These are phyloP conservation scores for Globisporangium paddicum DNA, from an alignment of 352 stramenopile species.

Conservation along the genomic window DNA sequence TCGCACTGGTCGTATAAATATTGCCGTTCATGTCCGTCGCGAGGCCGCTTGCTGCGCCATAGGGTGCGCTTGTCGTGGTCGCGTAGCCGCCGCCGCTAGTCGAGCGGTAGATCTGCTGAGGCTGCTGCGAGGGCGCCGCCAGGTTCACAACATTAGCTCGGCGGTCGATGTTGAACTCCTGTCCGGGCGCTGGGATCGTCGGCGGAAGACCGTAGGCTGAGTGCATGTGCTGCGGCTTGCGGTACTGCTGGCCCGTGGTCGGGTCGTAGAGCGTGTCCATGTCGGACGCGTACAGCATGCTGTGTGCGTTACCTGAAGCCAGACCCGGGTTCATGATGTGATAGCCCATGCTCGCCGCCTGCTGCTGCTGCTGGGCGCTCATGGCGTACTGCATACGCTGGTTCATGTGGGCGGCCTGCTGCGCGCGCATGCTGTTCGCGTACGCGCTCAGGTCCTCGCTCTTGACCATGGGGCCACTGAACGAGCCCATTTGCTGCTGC, in stretches of 20 bases:
- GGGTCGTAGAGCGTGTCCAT: slow-evolving; percentile 46
- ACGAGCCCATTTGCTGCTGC: slow-evolving; percentile 12
- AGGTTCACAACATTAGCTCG: slow-evolving; percentile 39
- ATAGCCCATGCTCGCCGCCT: slow-evolving; percentile 16
- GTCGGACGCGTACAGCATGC: slow-evolving; percentile 42
- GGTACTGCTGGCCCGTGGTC: slow-evolving; percentile 46
- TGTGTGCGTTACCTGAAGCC: slow-evolving; percentile 1
- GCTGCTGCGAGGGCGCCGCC: slow-evolving; percentile 12
- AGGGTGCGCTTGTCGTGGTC: slow-evolving; percentile 2
- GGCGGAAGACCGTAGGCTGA: slow-evolving; percentile 33
- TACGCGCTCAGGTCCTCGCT: slow-evolving; percentile 61
- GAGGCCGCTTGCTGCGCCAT: slow-evolving; percentile 5
- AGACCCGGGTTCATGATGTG: slow-evolving; percentile 20
- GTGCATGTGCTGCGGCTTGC: slow-evolving; percentile 25
- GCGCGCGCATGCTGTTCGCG: slow-evolving; percentile 30
- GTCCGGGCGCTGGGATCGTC: slow-evolving; percentile 11
- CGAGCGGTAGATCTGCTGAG: neutral
- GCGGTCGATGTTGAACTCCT: slow-evolving; percentile 41
- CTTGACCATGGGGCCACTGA: slow-evolving; percentile 54
- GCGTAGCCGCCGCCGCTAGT: neutral
- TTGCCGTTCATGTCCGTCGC: slow-evolving; percentile 33
- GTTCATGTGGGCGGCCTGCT: slow-evolving; percentile 31
- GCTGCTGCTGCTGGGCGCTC: slow-evolving; percentile 19
- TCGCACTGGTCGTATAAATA: slow-evolving; percentile 36
- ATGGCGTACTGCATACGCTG: slow-evolving; percentile 17